phyloP scores from a whole-genome alignment of 768 basidiomycete genomes.

The Boletus vinaceobasis region DNA sequence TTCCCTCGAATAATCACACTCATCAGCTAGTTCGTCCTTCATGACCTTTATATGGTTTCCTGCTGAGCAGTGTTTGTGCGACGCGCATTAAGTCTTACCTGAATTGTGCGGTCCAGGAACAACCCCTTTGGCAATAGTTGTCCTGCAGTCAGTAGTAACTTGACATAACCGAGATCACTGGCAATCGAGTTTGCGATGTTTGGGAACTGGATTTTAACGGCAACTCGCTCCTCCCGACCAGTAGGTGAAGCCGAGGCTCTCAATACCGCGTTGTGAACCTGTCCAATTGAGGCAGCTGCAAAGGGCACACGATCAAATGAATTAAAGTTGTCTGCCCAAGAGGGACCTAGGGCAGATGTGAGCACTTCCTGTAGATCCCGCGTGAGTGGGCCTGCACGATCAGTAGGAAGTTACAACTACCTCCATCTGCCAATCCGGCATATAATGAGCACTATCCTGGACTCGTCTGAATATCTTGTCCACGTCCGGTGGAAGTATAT shows the following conservation, averaged over 20 bases:
- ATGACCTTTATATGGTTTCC: slow-evolving; percentile 55
- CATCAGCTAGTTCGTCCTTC: slow-evolving; percentile 85
- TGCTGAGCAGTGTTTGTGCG: neutral
- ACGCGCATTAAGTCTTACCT: slow-evolving; percentile 37
- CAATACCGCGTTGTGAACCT: slow-evolving; percentile 81
- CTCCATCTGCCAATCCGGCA: slow-evolving; percentile 99
- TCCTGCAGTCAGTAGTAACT: slow-evolving; percentile 76
- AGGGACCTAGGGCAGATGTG: slow-evolving; percentile 62
- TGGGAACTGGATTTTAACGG: slow-evolving; percentile 94
- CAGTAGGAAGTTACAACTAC: slow-evolving; percentile 36
- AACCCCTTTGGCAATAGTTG: slow-evolving; percentile 81
- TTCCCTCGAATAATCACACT: slow-evolving; percentile 88
- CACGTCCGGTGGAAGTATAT: slow-evolving; percentile 81
- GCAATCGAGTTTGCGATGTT: slow-evolving; percentile 83
- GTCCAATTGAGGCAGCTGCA: slow-evolving; percentile 95
- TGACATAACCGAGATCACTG: slow-evolving; percentile 85
- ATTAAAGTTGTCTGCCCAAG: slow-evolving; percentile 70
- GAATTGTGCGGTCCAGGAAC: slow-evolving; percentile 84
- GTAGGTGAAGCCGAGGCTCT: slow-evolving; percentile 50
- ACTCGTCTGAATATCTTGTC: slow-evolving; percentile 88
- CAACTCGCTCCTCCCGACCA: slow-evolving; percentile 54
- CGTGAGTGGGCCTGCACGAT: neutral
- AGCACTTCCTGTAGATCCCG: slow-evolving; percentile 58
- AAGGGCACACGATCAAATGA: slow-evolving; percentile 85
- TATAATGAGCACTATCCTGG: slow-evolving; percentile 95